phyloP scores from a whole-genome alignment of 148 eudicot species.

The Vaccinium myrtillus region DNA sequence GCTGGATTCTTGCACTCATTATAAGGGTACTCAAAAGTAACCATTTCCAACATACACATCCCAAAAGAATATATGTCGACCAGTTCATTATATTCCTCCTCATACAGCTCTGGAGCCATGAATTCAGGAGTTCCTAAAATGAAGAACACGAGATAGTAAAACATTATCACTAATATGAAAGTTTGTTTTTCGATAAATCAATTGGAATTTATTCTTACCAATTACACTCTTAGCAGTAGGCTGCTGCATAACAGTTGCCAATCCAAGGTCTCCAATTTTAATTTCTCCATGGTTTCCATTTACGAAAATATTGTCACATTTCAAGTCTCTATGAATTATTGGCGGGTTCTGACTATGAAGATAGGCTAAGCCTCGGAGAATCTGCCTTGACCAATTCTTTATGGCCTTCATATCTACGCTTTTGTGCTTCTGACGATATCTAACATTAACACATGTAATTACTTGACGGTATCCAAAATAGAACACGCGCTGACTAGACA shows the following conservation, averaged over 20 bases:
- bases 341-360: slow-evolving; percentile 86
- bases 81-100: slow-evolving; percentile 84
- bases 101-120: slow-evolving; percentile 96
- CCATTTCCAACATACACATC: slow-evolving; percentile 92
- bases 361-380: slow-evolving; percentile 72
- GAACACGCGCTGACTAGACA: background rate
- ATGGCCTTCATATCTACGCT: slow-evolving; percentile 88
- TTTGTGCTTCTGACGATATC: slow-evolving; percentile 79
- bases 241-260: slow-evolving; percentile 79
- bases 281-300: slow-evolving; percentile 89
- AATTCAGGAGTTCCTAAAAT: slow-evolving; percentile 79
- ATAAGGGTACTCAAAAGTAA: slow-evolving; percentile 84
- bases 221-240: slow-evolving; percentile 78
- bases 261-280: slow-evolving; percentile 89
- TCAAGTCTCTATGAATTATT: slow-evolving; percentile 78
- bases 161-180: slow-evolving; percentile 13
- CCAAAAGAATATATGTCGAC: slow-evolving; percentile 92
- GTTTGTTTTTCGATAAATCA: background rate
- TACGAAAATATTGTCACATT: slow-evolving; percentile 89
- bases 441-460: slow-evolving; percentile 23
- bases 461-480: background rate
- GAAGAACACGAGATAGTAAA: background rate
- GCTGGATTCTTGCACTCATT: slow-evolving; percentile 86
- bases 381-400: slow-evolving; percentile 94
- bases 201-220: slow-evolving; percentile 35